Base-by-base conservation (phyloP, 768 basidiomycete species). In the Mycena amicta region DNA sequence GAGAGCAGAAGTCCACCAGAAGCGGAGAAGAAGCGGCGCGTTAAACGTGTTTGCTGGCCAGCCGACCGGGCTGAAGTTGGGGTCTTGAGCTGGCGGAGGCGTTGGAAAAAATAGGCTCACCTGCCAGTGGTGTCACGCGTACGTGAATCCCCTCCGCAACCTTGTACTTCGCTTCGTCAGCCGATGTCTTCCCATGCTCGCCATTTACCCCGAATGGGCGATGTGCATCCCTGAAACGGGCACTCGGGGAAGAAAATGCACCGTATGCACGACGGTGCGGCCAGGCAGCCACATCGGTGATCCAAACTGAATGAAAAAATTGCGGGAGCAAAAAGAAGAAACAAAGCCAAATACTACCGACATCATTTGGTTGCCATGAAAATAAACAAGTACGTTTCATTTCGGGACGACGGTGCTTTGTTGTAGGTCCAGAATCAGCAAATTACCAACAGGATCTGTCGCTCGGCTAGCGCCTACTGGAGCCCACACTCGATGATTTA, bases 101-200 rank as follows among this genome's bases (percentile, higher is more conserved):
- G 55, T 45, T 29, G 37, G 13, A 53, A 53, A 63, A 63, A 63
- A 59, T 53, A 52, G 57, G 40, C 11, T 52, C 53, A 49, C 25
- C 47, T 45, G 53, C 57, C 57, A 54, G 61, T 52, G 43, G 20
- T 50, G 49, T 29, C 26, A 50, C 29, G 33, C 18, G 33, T 29
- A 50, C 28, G 25, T 45, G 20, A 45, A 20, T 29, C 16, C 31
- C 27, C 28, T 31, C 33, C 29, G 22, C 3, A 13, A 3, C 39
- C 55, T 61, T 56, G 60, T 56, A 52, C 30, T 56, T 45, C 29
- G 25, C 4, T 16, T 29, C 25, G 16, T 2, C 11, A 16, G 2
- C 40, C 23, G 49, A 25, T 37, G 2, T 13, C 49, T 61, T 57
- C 60, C 60, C 60, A 61, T 61, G 60, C 37, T 53, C 25, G 1